Percentiles rank a stretch among this genome's conserved stretches.
phyloP scores from a whole-genome alignment of 1,284 basidiomycete genomes.

The Rhizopogon hawkerae region DNA sequence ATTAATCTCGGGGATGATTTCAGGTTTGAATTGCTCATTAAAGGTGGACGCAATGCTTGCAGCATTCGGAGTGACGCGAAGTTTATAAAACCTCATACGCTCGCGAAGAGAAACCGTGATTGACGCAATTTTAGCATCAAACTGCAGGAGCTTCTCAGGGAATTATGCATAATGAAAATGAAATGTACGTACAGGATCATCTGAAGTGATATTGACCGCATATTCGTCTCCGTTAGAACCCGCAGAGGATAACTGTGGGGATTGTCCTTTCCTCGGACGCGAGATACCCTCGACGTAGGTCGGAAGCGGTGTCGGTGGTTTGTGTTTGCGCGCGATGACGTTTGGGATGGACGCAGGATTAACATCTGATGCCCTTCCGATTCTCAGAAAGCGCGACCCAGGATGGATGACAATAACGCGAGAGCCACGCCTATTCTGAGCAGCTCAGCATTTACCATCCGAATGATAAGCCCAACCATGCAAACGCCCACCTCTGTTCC shows the following conservation, averaged over 20 bases:
- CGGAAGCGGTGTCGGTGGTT: slow-evolving; percentile 34
- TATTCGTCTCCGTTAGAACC: slow-evolving; percentile 37
- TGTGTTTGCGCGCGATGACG: slow-evolving; percentile 67
- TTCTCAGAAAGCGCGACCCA: slow-evolving; percentile 78
- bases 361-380: slow-evolving; percentile 88
- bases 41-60: slow-evolving; percentile 66
- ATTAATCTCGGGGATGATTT: slow-evolving; percentile 74
- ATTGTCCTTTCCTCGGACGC: slow-evolving; percentile 37
- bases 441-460: slow-evolving; percentile 16
- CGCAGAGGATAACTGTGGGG: slow-evolving; percentile 12
- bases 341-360: slow-evolving; percentile 67
- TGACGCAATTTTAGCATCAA: slow-evolving; percentile 65
- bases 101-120: slow-evolving; percentile 71
- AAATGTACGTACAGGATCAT: slow-evolving; percentile 49
- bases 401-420: slow-evolving; percentile 89
- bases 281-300: slow-evolving; percentile 42
- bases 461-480: slow-evolving; percentile 6
- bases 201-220: slow-evolving; percentile 34
- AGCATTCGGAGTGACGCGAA: slow-evolving; percentile 71
- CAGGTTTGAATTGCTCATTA: slow-evolving; percentile 69
- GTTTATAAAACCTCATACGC: slow-evolving; percentile 83
- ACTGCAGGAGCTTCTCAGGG: slow-evolving; percentile 31
- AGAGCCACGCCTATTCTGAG: slow-evolving; percentile 52
- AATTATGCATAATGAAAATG: background rate
- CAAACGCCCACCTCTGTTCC: slow-evolving; percentile 35